Conservation (phyloP, 1,284 basidiomycete genomes). For the Sporisorium reilianum region DNA sequence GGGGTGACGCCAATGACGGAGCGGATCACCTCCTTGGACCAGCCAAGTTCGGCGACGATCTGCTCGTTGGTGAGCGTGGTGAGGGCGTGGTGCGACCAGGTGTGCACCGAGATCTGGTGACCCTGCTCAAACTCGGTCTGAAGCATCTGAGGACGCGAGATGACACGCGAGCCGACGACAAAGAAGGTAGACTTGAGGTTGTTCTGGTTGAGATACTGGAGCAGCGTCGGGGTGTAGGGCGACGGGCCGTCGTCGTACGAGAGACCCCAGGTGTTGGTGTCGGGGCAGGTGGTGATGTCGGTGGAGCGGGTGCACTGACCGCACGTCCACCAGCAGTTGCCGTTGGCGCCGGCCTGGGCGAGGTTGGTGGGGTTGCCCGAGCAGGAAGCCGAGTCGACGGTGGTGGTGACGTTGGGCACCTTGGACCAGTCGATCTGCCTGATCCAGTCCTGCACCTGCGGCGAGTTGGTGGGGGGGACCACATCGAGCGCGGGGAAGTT, state of each 20-base stretch:
- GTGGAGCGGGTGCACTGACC: slow-evolving; percentile 79
- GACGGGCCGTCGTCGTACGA: slow-evolving; percentile 86
- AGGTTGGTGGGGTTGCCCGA: slow-evolving; percentile 76
- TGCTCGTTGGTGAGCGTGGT: slow-evolving; percentile 86
- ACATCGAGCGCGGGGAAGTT: slow-evolving; percentile 81
- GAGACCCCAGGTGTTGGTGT: slow-evolving; percentile 78
- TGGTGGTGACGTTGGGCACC: slow-evolving; percentile 77
- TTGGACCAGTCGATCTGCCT: slow-evolving; percentile 75
- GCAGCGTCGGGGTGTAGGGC: slow-evolving; percentile 78
- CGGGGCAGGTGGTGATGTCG: slow-evolving; percentile 82
- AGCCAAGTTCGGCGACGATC: slow-evolving; percentile 92
- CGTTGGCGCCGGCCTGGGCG: slow-evolving; percentile 73
- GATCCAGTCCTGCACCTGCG: slow-evolving; percentile 81
- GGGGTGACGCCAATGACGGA: slow-evolving; percentile 65
- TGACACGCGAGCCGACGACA: slow-evolving; percentile 87
- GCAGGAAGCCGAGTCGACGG: slow-evolving; percentile 76
- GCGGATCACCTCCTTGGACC: slow-evolving; percentile 86
- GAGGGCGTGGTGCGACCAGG: slow-evolving; percentile 74
- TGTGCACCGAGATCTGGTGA: slow-evolving; percentile 67
- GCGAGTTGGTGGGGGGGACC: slow-evolving; percentile 77
- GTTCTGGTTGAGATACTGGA: slow-evolving; percentile 78
- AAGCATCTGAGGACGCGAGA: slow-evolving; percentile 82
- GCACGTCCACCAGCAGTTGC: slow-evolving; percentile 84
- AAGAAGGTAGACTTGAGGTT: slow-evolving; percentile 87
- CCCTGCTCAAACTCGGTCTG: slow-evolving; percentile 86